These are phyloP conservation scores for Calycina marina DNA, from an alignment of 2,329 filamentous ascomycete genomes.

Conservation along the genomic window DNA sequence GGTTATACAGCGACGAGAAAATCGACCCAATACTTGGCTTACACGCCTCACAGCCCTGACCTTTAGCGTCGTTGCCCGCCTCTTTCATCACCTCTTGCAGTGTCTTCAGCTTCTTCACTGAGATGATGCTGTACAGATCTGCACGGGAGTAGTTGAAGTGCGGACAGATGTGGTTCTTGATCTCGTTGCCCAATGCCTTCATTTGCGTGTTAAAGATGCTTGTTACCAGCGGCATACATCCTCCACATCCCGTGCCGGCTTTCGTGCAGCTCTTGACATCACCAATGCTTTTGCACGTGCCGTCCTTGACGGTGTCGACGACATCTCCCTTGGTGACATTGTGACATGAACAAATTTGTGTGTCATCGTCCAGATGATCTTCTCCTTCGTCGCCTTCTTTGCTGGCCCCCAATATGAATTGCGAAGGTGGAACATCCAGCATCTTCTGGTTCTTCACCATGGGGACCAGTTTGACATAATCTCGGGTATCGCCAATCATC, in stretches of 20 bases:
- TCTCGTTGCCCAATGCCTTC: slow-evolving; percentile 70
- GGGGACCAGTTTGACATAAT: slow-evolving; percentile 79
- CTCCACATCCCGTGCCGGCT: slow-evolving; percentile 79
- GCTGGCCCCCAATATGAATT: slow-evolving; percentile 69
- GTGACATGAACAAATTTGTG: slow-evolving; percentile 85
- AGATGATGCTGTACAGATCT: slow-evolving; percentile 82
- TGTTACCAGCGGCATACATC: slow-evolving; percentile 77
- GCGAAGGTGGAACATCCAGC: slow-evolving; percentile 62
- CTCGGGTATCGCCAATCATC: slow-evolving; percentile 89
- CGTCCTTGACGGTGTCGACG: slow-evolving; percentile 56
- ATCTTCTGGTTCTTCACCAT: slow-evolving; percentile 74
- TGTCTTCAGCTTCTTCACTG: slow-evolving; percentile 61
- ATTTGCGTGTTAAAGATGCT: slow-evolving; percentile 85
- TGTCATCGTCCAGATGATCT: slow-evolving; percentile 70
- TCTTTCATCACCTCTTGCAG: slow-evolving; percentile 66
- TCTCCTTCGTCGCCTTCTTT: slow-evolving; percentile 60
- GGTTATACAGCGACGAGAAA: slow-evolving; percentile 69
- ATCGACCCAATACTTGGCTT: slow-evolving; percentile 75
- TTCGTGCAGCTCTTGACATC: slow-evolving; percentile 85
- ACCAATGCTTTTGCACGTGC: slow-evolving; percentile 65
- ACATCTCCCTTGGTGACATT: slow-evolving; percentile 82
- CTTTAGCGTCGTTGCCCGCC: slow-evolving; percentile 54
- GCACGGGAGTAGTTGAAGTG: slow-evolving; percentile 75
- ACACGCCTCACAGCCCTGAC: slow-evolving; percentile 75
- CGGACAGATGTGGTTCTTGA: slow-evolving; percentile 72